Evolutionary conservation across 148 eudicot genomes (phyloP).

Genomic region (Pouteria glomerata): DNA sequence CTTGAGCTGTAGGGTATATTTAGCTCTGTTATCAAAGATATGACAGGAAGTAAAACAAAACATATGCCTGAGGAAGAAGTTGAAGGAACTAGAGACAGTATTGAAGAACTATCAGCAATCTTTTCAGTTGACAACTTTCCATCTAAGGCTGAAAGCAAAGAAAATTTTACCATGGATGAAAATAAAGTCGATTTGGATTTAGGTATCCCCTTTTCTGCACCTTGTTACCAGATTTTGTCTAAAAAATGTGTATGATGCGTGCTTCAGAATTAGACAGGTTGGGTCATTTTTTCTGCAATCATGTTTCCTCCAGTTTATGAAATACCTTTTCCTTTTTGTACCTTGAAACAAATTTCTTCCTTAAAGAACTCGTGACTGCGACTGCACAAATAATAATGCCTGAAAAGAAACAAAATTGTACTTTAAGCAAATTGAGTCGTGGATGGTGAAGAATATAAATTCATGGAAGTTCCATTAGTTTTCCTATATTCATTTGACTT

Average conservation of each 20-base stretch:
- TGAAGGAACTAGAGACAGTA: slow-evolving; percentile 39
- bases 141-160: slow-evolving; percentile 32
- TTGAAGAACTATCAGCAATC: slow-evolving; percentile 53
- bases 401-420: neutral
- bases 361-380: neutral
- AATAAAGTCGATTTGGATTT: slow-evolving; percentile 62
- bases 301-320: neutral
- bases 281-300: neutral
- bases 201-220: slow-evolving; percentile 37
- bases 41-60: slow-evolving; percentile 44
- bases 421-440: neutral
- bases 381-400: neutral
- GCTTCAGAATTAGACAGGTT: slow-evolving; percentile 2
- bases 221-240: neutral
- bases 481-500: neutral
- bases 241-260: neutral
- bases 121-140: slow-evolving; percentile 69
- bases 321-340: neutral
- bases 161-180: slow-evolving; percentile 27
- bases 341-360: neutral
- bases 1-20: slow-evolving; percentile 60
- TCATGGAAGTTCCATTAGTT: neutral
- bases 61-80: slow-evolving; percentile 37
- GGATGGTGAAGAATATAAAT: neutral
- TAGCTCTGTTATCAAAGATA: slow-evolving; percentile 66